Evolutionary conservation across 2,329 filamentous ascomycete genomes (phyloP).

Genomic region (Penicillium corylophilum): DNA sequence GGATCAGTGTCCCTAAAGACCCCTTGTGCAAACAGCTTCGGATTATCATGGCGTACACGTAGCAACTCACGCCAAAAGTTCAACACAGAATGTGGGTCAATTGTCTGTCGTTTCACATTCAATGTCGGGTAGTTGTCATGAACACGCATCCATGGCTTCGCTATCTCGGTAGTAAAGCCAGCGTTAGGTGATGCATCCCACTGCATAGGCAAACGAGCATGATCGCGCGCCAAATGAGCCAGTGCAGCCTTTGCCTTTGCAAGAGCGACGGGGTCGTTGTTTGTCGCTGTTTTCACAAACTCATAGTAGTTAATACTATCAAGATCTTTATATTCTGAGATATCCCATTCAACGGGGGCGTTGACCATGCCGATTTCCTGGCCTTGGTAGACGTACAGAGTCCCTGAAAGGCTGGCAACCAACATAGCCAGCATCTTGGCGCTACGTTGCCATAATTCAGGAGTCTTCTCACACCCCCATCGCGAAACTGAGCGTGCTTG

Average conservation of each 20-base stretch:
- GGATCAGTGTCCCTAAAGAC: constrained; percentile 54
- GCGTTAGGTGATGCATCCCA: constrained; percentile 59
- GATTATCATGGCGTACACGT: constrained; percentile 54
- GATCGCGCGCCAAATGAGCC: constrained; percentile 57
- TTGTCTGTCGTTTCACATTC: constrained; percentile 52
- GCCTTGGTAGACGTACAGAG: constrained; percentile 60
- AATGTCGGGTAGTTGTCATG: constrained; percentile 48
- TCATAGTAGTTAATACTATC: constrained; percentile 53
- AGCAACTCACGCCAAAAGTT: constrained; percentile 61
- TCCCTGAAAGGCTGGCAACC: constrained; percentile 51
- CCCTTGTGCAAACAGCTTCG: constrained; percentile 62
- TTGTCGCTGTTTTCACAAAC: constrained; percentile 26
- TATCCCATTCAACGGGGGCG: constrained; percentile 50
- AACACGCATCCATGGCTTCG: constrained; percentile 61
- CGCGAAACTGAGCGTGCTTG: constrained; percentile 57
- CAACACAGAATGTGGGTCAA: constrained; percentile 49
- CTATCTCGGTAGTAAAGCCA: constrained; percentile 58
- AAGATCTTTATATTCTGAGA: constrained; percentile 44
- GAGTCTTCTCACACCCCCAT: constrained; percentile 52
- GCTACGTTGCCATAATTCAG: constrained; percentile 43
- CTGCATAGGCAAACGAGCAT: constrained; percentile 67
- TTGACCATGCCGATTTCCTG: constrained; percentile 63
- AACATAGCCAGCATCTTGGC: constrained; percentile 58
- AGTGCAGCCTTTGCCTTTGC: constrained; percentile 52
- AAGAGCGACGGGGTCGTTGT: constrained; percentile 42